Evolutionary conservation across 352 stramenopile species (phyloP).

Genomic region (Phytophthora podocarpi): DNA sequence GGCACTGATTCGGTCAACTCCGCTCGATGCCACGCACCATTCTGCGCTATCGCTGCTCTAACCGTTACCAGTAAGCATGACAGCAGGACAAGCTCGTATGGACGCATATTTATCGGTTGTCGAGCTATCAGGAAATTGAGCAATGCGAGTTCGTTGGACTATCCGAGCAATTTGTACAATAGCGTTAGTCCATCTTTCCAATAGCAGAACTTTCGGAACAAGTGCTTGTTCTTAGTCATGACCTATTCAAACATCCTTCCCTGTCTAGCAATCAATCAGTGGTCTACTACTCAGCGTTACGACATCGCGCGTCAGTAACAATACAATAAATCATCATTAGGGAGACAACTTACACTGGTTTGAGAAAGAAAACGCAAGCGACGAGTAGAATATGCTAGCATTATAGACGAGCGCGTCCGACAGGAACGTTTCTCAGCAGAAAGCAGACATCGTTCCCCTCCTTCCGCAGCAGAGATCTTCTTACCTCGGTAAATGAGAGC

Average conservation of each 20-base stretch:
- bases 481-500: constrained; percentile 9
- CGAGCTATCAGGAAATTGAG: neutral
- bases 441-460: neutral
- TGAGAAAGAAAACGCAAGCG: neutral
- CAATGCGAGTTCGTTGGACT: neutral
- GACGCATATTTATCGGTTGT: neutral
- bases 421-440: neutral
- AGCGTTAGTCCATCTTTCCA: neutral
- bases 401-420: neutral
- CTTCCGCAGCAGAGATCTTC: neutral
- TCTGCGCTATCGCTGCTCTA: neutral
- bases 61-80: neutral
- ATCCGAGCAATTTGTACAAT: neutral
- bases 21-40: neutral
- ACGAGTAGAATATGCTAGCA: no score
- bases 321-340: no score
- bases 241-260: neutral
- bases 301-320: neutral
- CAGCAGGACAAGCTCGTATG: neutral
- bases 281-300: no score
- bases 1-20: neutral
- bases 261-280: constrained; percentile 1
- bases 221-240: neutral
- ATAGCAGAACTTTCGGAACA: neutral
- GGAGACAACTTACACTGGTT: neutral